Conservation (phyloP, 352 stramenopile genomes). For the Pythium brachiatum region DNA sequence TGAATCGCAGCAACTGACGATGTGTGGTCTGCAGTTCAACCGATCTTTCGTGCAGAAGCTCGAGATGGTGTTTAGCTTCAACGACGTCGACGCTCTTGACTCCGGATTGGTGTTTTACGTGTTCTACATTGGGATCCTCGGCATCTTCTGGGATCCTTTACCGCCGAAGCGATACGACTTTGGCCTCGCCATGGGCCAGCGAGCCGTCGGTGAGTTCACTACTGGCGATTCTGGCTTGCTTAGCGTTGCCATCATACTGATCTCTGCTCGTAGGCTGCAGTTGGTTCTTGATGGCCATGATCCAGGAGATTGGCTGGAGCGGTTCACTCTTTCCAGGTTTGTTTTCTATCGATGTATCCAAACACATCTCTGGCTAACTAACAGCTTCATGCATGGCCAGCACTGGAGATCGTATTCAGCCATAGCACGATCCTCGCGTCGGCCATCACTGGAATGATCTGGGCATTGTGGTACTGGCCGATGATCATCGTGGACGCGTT, state of each 20-base stretch:
- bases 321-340: constrained; percentile 84
- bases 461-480: constrained; percentile 84
- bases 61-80: constrained; percentile 88
- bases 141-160: constrained; percentile 85
- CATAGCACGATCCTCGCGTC: constrained; percentile 87
- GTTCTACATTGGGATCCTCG: constrained; percentile 79
- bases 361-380: background rate
- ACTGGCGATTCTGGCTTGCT: background rate
- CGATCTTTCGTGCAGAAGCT: constrained; percentile 79
- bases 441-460: constrained; percentile 78
- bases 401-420: constrained; percentile 84
- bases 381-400: constrained; percentile 24
- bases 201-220: constrained; percentile 47
- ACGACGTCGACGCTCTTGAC: constrained; percentile 82
- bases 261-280: constrained; percentile 83
- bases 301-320: constrained; percentile 87
- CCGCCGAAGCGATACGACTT: constrained; percentile 79
- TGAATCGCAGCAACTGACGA: background rate
- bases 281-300: constrained; percentile 79
- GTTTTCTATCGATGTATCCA: too few relatives aligned
- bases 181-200: constrained; percentile 64
- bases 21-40: constrained; percentile 60
- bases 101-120: constrained; percentile 87
- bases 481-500: constrained; percentile 88
- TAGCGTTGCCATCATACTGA: too few relatives aligned